Percentiles rank a stretch among this genome's conserved stretches.
Evolutionary conservation across 345 rosid genomes (phyloP).

Genomic region (Corchorus capsularis): DNA sequence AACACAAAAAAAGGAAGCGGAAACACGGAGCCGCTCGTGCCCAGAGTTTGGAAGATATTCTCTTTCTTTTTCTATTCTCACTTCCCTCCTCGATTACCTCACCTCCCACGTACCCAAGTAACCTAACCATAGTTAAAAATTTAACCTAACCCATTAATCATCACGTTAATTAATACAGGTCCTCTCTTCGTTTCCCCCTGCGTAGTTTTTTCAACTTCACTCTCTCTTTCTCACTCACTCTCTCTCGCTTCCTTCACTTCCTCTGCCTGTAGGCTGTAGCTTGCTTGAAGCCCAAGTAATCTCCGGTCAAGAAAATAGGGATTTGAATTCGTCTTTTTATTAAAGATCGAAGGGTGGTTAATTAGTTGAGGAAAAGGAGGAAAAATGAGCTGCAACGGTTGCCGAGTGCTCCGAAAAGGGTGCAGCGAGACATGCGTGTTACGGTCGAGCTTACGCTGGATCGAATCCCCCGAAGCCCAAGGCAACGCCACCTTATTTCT

Average conservation of each 20-base stretch:
- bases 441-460: conserved; percentile 57
- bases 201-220: background rate
- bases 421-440: conserved; percentile 56
- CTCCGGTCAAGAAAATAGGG: background rate
- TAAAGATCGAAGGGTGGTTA: conserved; percentile 21
- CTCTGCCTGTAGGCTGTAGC: background rate
- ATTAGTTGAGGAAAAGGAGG: background rate
- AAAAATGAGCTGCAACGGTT: conserved; percentile 63
- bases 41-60: conserved; percentile 71
- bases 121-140: conserved; percentile 44
- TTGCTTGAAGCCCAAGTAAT: conserved; percentile 17
- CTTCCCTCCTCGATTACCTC: conserved; percentile 27
- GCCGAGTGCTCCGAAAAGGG: conserved; percentile 61
- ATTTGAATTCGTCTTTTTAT: background rate
- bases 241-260: background rate
- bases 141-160: conserved; percentile 22
- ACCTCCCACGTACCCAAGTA: background rate
- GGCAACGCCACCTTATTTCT: conserved; percentile 65
- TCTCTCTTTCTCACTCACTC: background rate
- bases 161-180: conserved; percentile 1
- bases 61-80: background rate
- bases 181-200: background rate
- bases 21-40: conserved; percentile 78
- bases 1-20: conserved; percentile 45
- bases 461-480: conserved; percentile 52